Base-by-base conservation (phyloP, 164 flowering plant species). In the Magnolia sinica region DNA sequence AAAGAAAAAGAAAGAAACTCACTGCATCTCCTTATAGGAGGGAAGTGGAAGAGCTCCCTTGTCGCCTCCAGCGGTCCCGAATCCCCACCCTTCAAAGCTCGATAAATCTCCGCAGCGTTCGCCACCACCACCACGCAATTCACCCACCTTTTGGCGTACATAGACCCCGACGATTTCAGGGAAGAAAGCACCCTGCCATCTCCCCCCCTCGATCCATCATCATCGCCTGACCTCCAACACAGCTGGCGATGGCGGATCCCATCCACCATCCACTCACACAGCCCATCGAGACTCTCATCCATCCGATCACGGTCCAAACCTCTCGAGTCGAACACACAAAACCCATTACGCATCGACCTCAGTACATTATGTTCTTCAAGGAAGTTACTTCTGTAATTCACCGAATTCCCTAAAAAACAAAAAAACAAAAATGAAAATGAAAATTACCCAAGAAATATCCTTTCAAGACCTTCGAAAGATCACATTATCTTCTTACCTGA, bases 341-440 rank as follows among this genome's bases (percentile, higher is more conserved):
- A 89, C 74, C 98, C 98, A 72, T 84, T 88, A 63, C 87, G 75
- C 76, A 72, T 50, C 45, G 95, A 91, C 70, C 98, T 86, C 82
- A 89, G n/a, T 5, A 91, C 93, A 55, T 93, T 91, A 84, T 91
- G 96, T 74, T 89, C 98, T 79, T 93, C 91, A 87, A 91, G 68
- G 31, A 73, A 82, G 88, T 84, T 79, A 0, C 90, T 90, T 1
- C 87, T 87, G 55, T 79, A 78, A 2, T 81, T 79, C 9, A 85
- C 79, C 50, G 85, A 77, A 20, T 73, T 79, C 75, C 81, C 89
- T 87, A 72, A 68, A 72, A 22, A 73, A 6, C 63, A 13, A 16
- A 20, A 6, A 64, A 29, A 73, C 20, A 27, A n/a, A 45, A 23
- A 61, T 50, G 13, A 67, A 59, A 11, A 55, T 16, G 63, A 52